phyloP scores from a whole-genome alignment of 2,329 filamentous ascomycete genomes.

The Cordyceps javanica region DNA sequence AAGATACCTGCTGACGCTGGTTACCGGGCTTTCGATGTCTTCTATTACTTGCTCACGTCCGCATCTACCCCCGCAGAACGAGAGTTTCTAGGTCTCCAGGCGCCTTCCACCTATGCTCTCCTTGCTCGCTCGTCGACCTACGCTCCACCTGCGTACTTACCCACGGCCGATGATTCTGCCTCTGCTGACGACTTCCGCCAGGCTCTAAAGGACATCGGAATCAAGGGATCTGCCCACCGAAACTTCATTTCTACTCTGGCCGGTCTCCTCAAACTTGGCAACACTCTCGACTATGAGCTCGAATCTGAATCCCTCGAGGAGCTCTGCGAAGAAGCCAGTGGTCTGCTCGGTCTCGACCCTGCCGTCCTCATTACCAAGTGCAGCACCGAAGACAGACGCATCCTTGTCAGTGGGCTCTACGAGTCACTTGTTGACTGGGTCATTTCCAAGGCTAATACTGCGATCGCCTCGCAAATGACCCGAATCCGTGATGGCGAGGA shows the following conservation, averaged over 20 bases:
- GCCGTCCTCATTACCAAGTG: constrained; percentile 74
- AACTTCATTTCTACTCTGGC: constrained; percentile 81
- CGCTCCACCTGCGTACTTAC: constrained; percentile 77
- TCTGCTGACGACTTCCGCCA: constrained; percentile 88
- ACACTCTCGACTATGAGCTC: constrained; percentile 77
- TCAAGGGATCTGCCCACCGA: constrained; percentile 78
- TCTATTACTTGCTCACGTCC: constrained; percentile 93
- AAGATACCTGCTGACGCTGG: constrained; percentile 73
- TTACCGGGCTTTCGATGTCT: constrained; percentile 91
- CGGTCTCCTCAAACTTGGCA: constrained; percentile 83
- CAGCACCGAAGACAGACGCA: constrained; percentile 75
- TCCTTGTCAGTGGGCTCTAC: constrained; percentile 80
- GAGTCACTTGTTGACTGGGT: constrained; percentile 95
- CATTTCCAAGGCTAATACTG: constrained; percentile 77
- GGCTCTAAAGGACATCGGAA: constrained; percentile 83
- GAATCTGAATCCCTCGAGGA: constrained; percentile 81
- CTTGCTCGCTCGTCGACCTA: constrained; percentile 82
- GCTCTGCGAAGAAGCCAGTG: constrained; percentile 83
- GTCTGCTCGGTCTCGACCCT: constrained; percentile 78
- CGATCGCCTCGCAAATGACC: constrained; percentile 71
- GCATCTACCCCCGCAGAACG: constrained; percentile 82
- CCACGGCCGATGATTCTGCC: constrained; percentile 86
- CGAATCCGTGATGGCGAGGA: constrained; percentile 60
- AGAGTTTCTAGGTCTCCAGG: constrained; percentile 78
- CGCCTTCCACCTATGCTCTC: constrained; percentile 69